Conservation (phyloP, 106 monocot genomes). For the Dactylorhiza incarnata region DNA sequence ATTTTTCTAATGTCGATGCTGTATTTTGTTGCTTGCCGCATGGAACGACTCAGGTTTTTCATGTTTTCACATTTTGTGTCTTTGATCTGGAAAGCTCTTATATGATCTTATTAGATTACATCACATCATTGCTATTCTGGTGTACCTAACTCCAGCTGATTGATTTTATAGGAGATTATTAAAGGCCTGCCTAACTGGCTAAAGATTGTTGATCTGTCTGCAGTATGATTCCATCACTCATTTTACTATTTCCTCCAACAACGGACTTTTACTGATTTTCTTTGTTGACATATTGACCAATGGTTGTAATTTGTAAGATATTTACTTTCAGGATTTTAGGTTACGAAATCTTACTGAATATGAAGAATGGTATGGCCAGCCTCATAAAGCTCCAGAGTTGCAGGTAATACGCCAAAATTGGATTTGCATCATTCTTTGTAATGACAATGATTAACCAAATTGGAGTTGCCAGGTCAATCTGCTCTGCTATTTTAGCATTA, state of each 20-base stretch:
- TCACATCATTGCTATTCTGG: not conserved
- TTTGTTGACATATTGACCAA: not conserved
- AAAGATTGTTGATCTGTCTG: slow-evolving; percentile 97
- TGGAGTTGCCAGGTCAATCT: not conserved
- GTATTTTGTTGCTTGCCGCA: slow-evolving; percentile 99
- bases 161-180: slow-evolving; percentile 72
- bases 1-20: slow-evolving; percentile 94
- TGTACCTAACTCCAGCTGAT: slow-evolving; percentile 4
- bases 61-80: not conserved
- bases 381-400: slow-evolving; percentile 86
- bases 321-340: slow-evolving; percentile 75
- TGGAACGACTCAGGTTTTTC: slow-evolving; percentile 92
- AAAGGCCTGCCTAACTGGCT: slow-evolving; percentile 61
- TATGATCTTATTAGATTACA: not conserved
- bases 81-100: not conserved
- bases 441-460: not conserved
- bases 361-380: slow-evolving; percentile 91
- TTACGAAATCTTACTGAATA: slow-evolving; percentile 68
- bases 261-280: slow-evolving; percentile 1
- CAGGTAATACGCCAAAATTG: slow-evolving; percentile 38
- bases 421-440: not conserved
- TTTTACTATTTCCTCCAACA: slow-evolving; percentile 10
- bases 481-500: not conserved
- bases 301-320: not conserved
- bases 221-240: slow-evolving; percentile 41